Conservation (phyloP, 768 basidiomycete genomes). For the Panellus pusillus region DNA sequence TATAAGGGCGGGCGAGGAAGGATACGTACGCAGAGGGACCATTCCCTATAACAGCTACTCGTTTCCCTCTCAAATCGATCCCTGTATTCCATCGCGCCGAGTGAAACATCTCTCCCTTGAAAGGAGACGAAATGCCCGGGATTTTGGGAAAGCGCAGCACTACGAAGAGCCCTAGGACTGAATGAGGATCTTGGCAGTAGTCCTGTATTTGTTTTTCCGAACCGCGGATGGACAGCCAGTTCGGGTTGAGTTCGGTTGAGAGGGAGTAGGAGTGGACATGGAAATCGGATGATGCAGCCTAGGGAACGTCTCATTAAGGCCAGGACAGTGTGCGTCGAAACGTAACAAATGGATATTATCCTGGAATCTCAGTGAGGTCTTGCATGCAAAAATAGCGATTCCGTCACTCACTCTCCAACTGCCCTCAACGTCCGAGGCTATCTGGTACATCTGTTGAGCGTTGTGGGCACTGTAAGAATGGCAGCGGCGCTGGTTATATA, state of each 20-base stretch:
- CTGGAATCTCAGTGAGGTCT: conserved; percentile 26
- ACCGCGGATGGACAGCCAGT: conserved; percentile 45
- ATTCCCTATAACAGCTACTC: conserved; percentile 62
- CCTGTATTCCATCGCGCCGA: conserved; percentile 49
- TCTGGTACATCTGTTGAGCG: conserved; percentile 49
- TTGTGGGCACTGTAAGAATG: background rate
- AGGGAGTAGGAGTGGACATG: conserved; percentile 44
- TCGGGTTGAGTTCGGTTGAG: conserved; percentile 46
- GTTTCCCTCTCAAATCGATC: conserved; percentile 43
- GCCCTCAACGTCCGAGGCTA: conserved; percentile 47
- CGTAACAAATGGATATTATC: conserved; percentile 57
- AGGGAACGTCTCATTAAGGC: background rate
- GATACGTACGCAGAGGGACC: conserved; percentile 52
- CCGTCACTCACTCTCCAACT: conserved; percentile 53
- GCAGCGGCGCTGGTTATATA: conserved; percentile 9
- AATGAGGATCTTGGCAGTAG: conserved; percentile 54
- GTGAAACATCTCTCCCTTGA: conserved; percentile 54
- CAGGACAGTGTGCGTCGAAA: background rate
- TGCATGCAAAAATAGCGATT: background rate
- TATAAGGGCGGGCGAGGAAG: background rate
- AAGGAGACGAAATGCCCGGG: conserved; percentile 35
- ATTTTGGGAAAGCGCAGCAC: conserved; percentile 39
- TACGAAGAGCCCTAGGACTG: conserved; percentile 51
- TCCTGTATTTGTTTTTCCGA: conserved; percentile 41
- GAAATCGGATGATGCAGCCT: conserved; percentile 48